Conservation (phyloP, 1,139 yeast species). For the Suhomyces bokatorum region DNA sequence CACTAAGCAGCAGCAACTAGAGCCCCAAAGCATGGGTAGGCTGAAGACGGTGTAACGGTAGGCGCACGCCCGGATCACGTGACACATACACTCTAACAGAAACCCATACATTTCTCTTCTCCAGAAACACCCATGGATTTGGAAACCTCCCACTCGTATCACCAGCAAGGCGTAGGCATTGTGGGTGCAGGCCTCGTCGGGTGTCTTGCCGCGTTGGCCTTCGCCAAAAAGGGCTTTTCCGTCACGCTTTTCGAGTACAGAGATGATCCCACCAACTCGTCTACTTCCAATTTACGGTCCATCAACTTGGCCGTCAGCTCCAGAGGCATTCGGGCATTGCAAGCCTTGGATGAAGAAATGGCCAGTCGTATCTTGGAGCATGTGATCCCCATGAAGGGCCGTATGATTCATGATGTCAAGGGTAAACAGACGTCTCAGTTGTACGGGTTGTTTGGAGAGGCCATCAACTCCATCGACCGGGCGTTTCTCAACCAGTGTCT, state of each 20-base stretch:
- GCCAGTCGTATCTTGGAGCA: conserved; percentile 56
- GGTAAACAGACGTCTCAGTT: conserved; percentile 69
- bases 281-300: conserved; percentile 52
- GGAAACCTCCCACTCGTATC: conserved; percentile 9
- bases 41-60: too few species aligned
- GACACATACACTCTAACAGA: background rate
- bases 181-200: conserved; percentile 93
- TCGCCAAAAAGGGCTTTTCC: conserved; percentile 68
- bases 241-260: conserved; percentile 71
- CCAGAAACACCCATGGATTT: conserved; percentile 2
- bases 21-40: too few species aligned
- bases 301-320: conserved; percentile 87
- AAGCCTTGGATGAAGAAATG: conserved; percentile 59
- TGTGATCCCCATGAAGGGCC: conserved; percentile 81
- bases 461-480: conserved; percentile 84
- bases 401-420: conserved; percentile 77
- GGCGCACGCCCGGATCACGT: background rate
- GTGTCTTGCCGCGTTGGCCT: conserved; percentile 78
- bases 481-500: conserved; percentile 63
- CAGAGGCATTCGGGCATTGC: conserved; percentile 74
- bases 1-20: background rate
- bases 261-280: conserved; percentile 37
- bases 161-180: conserved; percentile 43
- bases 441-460: conserved; percentile 84
- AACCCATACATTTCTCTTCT: background rate